Evolutionary conservation across 257 asterid species (phyloP).

Genomic region (Solanum medicagineum): DNA sequence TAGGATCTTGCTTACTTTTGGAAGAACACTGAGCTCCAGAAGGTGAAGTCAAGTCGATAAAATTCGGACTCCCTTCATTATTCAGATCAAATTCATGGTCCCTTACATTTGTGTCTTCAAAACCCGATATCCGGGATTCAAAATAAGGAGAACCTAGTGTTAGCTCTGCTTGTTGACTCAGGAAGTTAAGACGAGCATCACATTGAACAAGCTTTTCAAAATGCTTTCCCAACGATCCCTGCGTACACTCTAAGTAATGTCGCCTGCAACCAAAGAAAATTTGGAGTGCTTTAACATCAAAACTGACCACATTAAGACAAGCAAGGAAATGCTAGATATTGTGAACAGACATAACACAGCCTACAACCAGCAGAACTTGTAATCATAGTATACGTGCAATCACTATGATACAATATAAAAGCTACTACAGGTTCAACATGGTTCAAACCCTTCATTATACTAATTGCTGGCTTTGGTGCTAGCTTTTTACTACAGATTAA

Average conservation of each 20-base stretch:
- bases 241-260: conserved; percentile 82
- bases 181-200: conserved; percentile 81
- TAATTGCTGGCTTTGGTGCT: not conserved
- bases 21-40: conserved; percentile 71
- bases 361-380: not conserved
- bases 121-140: conserved; percentile 42
- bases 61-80: conserved; percentile 43
- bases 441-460: not conserved
- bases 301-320: not conserved
- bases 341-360: not conserved
- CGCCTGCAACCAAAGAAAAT: conserved; percentile 32
- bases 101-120: conserved; percentile 40
- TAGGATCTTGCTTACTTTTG: conserved; percentile 43
- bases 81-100: conserved; percentile 43
- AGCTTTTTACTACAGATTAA: not conserved
- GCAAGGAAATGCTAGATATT: not conserved
- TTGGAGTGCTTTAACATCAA: not conserved
- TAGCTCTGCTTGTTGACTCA: conserved; percentile 82
- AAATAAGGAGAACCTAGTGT: conserved; percentile 60
- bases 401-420: not conserved
- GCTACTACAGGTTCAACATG: not conserved
- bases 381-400: not conserved
- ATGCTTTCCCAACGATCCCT: conserved; percentile 79
- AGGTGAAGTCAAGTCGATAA: conserved; percentile 64
- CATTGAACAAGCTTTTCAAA: conserved; percentile 87